Base-by-base conservation (phyloP, 176 grass and related monocot genomes). In the Oryza rufipogon region DNA sequence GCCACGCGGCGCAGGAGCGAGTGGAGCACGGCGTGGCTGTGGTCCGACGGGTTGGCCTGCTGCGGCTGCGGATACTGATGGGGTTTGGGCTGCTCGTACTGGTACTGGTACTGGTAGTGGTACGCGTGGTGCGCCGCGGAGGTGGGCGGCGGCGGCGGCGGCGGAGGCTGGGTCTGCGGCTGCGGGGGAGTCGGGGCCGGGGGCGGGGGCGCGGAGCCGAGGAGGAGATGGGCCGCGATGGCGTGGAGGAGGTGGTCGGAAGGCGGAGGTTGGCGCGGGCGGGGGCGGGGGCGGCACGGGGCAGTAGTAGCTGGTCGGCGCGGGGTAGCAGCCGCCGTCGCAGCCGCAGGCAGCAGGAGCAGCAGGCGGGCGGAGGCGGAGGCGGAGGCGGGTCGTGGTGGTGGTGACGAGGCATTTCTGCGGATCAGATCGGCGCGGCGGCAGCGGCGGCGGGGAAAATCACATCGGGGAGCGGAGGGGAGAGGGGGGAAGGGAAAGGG, bases 1-100 rank as follows among this genome's bases (percentile, higher is more conserved):
- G 93, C 83, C 9, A 92, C 90, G 56, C 93, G 91, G 81, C 80
- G 88, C 28, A 94, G 84, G 52, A 99, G 93, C 74, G 96, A 94
- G 74, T 86, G 81, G 58, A 99, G 88, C 52, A 91, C 80, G 4
- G 83, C 63, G 38, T 94, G 73, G 17, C 68, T 54, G n/a, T 92
- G 73, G 34, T 91, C 88, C 8, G 46, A 46, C 81, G 78, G 23
- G 38, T 65, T 68, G 88, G 8, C 8, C n/a, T 49, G 80, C n/a
- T 49, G 80, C 8, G 86, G 20, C 5, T 86, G 71, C 30, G 73
- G 60, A 20, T 85, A 52, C 49, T 67, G 30, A 26, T 91, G 80
- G 83, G 85, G 20, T 4, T 85, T 85, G 64, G 47, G 89, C 22
- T 91, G 65, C 19, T 79, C 78, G 36, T 83, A 52, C 38, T 79